Base-by-base conservation (phyloP, 306 rosid species). In the Arachis hypogaea region DNA sequence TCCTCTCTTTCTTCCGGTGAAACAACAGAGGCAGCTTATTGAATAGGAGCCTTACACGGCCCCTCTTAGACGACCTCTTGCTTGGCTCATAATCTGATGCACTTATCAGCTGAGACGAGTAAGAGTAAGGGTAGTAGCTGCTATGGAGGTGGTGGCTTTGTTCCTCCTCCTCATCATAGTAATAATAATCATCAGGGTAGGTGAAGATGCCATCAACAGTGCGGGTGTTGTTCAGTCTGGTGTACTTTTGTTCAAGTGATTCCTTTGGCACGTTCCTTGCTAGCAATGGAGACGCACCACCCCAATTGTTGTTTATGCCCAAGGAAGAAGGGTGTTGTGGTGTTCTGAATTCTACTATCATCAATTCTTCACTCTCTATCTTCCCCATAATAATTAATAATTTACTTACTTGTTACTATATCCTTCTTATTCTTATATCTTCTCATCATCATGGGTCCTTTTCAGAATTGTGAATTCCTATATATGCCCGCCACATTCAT, bases 201-300 rank as follows among this genome's bases (percentile, higher is more conserved):
- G 86, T 74, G 71, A 84, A 85, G 2, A 87, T 82, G 82, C 88
- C 96, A 16, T 90, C 87, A 0, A 64, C 73, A 0, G 76, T 68
- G 0, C 83, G 72, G 22, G 36, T 7, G 1, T 80, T 10, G 86
- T 84, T 84, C 83, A 87, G 87, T 42, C 51, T 90, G 30, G 81
- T 72, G 36, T 87, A 82, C 62, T 81, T 86, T 9, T 76, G 86
- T 22, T 93, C 90, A 56, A 88, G 97, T 22, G 93, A 87, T 66
- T 88, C 92, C 9, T 84, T 75, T 0, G 93, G 93, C 30, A 89
- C 71, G 76, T 87, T 67, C 77, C 97, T 87, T 33, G 96, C 93
- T 66, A 93, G 52, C 80, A 93, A 78, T 18, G 98, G 97, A 68
- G 97, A 90, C 56, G 87, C 87, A 70, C 96, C 98, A 44, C 98